Conservation (phyloP, 2,329 filamentous ascomycete species). For the Trichoderma polysporum region DNA sequence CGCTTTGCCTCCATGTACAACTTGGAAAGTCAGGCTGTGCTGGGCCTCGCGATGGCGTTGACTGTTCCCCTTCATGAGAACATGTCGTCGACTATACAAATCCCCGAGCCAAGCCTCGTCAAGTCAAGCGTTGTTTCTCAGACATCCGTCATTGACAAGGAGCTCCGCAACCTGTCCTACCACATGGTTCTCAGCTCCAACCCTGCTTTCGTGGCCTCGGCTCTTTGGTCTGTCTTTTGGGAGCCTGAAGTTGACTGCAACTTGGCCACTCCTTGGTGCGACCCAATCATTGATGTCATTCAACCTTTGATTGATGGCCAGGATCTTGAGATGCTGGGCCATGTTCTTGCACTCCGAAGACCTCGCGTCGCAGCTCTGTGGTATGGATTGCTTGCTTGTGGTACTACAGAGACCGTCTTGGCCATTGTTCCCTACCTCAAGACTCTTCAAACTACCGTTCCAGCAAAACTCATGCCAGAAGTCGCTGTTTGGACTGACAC, state of each 20-base stretch:
- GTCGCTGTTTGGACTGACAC: slow-evolving; percentile 10
- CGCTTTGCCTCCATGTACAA: slow-evolving; percentile 18
- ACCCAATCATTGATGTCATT: not conserved
- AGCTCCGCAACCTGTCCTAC: not conserved
- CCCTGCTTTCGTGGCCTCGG: slow-evolving; percentile 11
- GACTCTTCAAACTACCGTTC: not conserved
- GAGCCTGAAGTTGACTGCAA: slow-evolving; percentile 18
- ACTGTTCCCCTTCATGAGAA: slow-evolving; percentile 14
- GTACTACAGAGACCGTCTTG: not conserved
- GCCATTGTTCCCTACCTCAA: slow-evolving; percentile 15
- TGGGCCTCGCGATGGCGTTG: slow-evolving; percentile 16
- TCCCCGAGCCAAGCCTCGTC: slow-evolving; percentile 1
- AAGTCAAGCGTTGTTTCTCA: not conserved
- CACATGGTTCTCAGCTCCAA: slow-evolving; percentile 19
- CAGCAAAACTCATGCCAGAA: slow-evolving; percentile 4
- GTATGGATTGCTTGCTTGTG: slow-evolving; percentile 17
- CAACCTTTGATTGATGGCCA: not conserved
- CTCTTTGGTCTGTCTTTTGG: slow-evolving; percentile 20
- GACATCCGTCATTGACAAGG: not conserved
- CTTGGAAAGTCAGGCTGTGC: not conserved
- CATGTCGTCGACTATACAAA: not conserved
- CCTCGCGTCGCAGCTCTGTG: slow-evolving; percentile 5
- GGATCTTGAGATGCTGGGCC: slow-evolving; percentile 6
- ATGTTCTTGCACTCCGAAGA: slow-evolving; percentile 6
- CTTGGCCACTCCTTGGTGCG: slow-evolving; percentile 17